Base-by-base conservation (phyloP, 208 protist genomes). In the Naegleria gruberi region DNA sequence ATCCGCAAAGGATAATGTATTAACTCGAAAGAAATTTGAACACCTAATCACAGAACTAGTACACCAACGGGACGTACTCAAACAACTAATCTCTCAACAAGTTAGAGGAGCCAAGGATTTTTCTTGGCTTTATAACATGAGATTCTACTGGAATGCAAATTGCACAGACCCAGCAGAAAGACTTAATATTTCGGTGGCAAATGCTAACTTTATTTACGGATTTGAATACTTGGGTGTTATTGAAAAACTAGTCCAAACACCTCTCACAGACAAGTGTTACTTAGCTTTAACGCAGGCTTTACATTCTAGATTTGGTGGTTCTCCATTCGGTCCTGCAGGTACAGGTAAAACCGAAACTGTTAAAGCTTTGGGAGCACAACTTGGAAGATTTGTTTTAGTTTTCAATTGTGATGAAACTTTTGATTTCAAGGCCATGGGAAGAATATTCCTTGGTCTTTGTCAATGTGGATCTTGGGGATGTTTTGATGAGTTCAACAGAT, bases 401-500 rank as follows among this genome's bases (percentile, higher is more conserved):
- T 99, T 99, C 93, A 99, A 99, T 95, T 99, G 99, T 95, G 99
- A 99, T 91, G 99, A 99, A 92, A 96, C 94, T 40, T 99, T 99
- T 91, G 98, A 99, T 93, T 98, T 97, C 93, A 95, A 98, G 91
- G 96, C 98, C 1, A 98, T 99, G 93, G 97, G 96, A 73, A 95
- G 98, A 90, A 99, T 99, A 84, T 98, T 99, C 90, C 95, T 99
- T n/a, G 99, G 99, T 45, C 95, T 99, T 7, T 99, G 98, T 93
- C 97, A 99, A 91, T 98, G 98, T 74, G 99, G 99, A 73, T 98
- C 99, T 51, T 99, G 99, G 98, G 99, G 99, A 90, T 99, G 99
- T 94, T 99, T 99, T 93, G 99, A 99, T 94, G 99, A 99, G 95
- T 99, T 99, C 94, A 99, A 99, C 92, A 96, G 99, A 74, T 95